Evolutionary conservation across 108 stramenopile genomes (phyloP).

Genomic region (Cyclotella choctawhatcheeana): DNA sequence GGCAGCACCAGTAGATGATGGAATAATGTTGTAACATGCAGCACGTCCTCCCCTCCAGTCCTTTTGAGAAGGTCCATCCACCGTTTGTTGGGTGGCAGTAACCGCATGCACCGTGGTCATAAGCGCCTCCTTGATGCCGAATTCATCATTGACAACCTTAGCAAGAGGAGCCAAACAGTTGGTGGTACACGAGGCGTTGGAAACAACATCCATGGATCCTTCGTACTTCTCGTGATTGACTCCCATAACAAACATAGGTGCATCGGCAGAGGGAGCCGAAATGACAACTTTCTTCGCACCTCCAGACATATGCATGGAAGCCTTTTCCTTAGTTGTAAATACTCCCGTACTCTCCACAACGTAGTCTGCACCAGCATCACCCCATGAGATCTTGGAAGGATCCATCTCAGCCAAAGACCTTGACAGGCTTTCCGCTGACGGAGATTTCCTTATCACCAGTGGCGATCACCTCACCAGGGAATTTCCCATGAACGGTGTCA

Average conservation of each 20-base stretch:
- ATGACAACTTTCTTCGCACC: slow-evolving; percentile 97
- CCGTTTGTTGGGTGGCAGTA: slow-evolving; percentile 97
- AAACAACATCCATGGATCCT: slow-evolving; percentile 83
- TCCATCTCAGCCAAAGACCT: slow-evolving; percentile 91
- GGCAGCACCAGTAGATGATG: slow-evolving; percentile 95
- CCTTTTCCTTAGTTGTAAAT: slow-evolving; percentile 93
- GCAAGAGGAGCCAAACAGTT: slow-evolving; percentile 99
- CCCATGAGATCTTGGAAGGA: slow-evolving; percentile 93
- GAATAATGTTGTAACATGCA: slow-evolving; percentile 83
- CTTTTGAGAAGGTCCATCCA: slow-evolving; percentile 96
- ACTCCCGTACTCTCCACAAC: slow-evolving; percentile 98
- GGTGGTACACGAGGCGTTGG: slow-evolving; percentile 99
- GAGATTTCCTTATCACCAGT: slow-evolving; percentile 83
- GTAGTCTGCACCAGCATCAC: slow-evolving; percentile 82
- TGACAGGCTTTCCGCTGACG: slow-evolving; percentile 43
- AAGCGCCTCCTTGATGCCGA: slow-evolving; percentile 96
- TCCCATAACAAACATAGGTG: slow-evolving; percentile 99
- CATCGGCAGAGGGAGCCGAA: slow-evolving; percentile 94
- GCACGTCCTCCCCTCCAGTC: slow-evolving; percentile 86
- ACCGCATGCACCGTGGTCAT: slow-evolving; percentile 99
- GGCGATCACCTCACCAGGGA: slow-evolving; percentile 77
- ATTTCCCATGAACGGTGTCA: slow-evolving; percentile 96
- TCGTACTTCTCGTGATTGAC: slow-evolving; percentile 93
- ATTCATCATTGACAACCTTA: slow-evolving; percentile 97
- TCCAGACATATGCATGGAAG: slow-evolving; percentile 81